Evolutionary conservation across 345 rosid genomes (phyloP).

Genomic region (Salix brachista): DNA sequence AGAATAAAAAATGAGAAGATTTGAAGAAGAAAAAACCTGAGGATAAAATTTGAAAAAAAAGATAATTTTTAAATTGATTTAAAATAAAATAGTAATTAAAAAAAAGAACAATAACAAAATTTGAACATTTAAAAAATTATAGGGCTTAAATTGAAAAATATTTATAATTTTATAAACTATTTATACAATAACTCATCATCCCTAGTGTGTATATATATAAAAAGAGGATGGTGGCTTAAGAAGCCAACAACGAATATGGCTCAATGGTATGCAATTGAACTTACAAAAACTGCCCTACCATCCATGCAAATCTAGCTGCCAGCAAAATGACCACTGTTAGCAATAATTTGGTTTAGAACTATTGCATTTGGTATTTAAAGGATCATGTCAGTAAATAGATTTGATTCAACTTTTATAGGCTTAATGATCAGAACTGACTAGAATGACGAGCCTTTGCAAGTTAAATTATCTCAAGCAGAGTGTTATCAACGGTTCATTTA

Average conservation of each 20-base stretch:
- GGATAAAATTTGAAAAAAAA: too few species aligned
- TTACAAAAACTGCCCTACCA: neutral
- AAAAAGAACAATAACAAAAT: too few species aligned
- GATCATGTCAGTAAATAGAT: neutral
- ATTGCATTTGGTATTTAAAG: neutral
- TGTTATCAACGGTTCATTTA: neutral
- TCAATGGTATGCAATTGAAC: neutral
- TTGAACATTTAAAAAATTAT: too few species aligned
- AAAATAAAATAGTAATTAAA: too few species aligned
- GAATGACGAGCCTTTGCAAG: neutral
- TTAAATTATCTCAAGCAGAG: neutral
- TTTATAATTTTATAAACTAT: too few species aligned
- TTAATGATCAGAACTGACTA: neutral
- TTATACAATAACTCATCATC: too few species aligned
- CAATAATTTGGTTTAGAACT: neutral
- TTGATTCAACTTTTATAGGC: neutral
- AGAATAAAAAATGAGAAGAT: too few species aligned
- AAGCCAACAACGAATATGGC: neutral
- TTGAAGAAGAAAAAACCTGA: too few species aligned
- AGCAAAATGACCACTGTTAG: neutral
- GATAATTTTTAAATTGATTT: too few species aligned
- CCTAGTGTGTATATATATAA: too few species aligned
- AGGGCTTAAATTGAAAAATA: too few species aligned
- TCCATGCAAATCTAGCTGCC: neutral
- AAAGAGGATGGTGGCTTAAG: neutral